Conservation (phyloP, 2,329 filamentous ascomycete species). For the Mycosphaerella sp. region DNA sequence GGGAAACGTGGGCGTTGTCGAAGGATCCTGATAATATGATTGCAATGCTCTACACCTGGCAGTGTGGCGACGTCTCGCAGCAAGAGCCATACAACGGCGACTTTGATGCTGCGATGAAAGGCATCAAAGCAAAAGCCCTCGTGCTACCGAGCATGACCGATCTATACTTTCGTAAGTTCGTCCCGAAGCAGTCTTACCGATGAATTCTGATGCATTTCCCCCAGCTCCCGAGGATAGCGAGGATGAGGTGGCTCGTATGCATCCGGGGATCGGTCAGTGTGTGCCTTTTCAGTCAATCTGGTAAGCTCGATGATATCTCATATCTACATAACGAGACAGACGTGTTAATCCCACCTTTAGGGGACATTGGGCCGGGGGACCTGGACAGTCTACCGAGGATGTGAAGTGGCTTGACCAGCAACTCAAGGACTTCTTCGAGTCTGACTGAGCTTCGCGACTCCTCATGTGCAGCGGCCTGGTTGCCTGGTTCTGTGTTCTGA, state of each 20-base stretch:
- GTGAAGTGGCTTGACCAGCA: constrained; percentile 64
- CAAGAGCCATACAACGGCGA: constrained; percentile 59
- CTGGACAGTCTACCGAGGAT: constrained; percentile 64
- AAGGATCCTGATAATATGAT: constrained; percentile 72
- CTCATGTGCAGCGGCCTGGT: too few species aligned
- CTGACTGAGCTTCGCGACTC: constrained; percentile 8
- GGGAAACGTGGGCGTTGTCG: constrained; percentile 66
- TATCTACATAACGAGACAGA: too few species aligned
- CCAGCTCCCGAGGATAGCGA: constrained; percentile 66
- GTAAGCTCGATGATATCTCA: constrained; percentile 24
- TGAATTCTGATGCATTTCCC: background rate
- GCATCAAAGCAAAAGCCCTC: constrained; percentile 65
- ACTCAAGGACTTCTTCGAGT: constrained; percentile 48
- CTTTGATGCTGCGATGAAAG: constrained; percentile 50
- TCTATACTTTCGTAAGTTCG: constrained; percentile 63
- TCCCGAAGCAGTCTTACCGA: background rate
- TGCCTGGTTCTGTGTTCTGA: too few species aligned
- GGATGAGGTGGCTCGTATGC: constrained; percentile 62
- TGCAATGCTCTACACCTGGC: constrained; percentile 72
- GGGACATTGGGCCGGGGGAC: constrained; percentile 57
- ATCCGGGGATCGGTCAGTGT: constrained; percentile 50
- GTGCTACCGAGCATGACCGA: constrained; percentile 68
- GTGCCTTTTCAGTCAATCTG: constrained; percentile 44
- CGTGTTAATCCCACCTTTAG: background rate
- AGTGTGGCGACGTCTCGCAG: constrained; percentile 61